Conservation (phyloP, 2,329 filamentous ascomycete genomes). For the Tolypocladium album region DNA sequence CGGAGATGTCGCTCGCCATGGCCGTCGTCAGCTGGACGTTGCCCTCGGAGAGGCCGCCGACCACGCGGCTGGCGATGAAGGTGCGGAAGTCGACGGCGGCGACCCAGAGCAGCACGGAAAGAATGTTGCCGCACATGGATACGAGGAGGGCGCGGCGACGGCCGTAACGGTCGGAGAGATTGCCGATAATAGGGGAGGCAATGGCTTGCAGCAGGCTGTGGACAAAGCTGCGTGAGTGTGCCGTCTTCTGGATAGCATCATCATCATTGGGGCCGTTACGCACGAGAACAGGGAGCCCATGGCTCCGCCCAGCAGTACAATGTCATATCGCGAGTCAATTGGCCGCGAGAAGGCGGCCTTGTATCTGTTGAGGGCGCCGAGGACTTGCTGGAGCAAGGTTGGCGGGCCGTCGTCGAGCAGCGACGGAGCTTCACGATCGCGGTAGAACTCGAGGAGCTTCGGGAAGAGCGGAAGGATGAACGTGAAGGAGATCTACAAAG, state of each 20-base stretch:
- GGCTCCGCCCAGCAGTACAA: conserved; percentile 87
- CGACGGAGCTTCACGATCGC: conserved; percentile 61
- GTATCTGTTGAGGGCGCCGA: conserved; percentile 82
- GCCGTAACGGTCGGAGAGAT: conserved; percentile 78
- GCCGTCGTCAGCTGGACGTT: conserved; percentile 95
- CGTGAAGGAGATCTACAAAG: conserved; percentile 79
- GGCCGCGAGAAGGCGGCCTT: conserved; percentile 86
- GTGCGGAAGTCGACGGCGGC: conserved; percentile 89
- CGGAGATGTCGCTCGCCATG: conserved; percentile 92
- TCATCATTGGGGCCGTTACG: conserved; percentile 9
- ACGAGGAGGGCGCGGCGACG: conserved; percentile 77
- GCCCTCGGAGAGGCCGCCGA: conserved; percentile 89
- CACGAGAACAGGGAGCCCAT: conserved; percentile 82
- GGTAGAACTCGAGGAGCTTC: conserved; percentile 92
- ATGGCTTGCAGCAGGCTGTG: conserved; percentile 76
- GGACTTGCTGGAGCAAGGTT: conserved; percentile 68
- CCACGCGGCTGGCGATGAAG: conserved; percentile 84
- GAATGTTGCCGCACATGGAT: conserved; percentile 87
- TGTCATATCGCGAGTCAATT: conserved; percentile 94
- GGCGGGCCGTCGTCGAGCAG: conserved; percentile 32
- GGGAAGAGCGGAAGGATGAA: conserved; percentile 97
- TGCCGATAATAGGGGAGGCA: conserved; percentile 84
- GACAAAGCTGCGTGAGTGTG: not conserved
- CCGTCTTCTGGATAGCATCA: not conserved
- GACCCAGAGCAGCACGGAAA: conserved; percentile 91